These are phyloP conservation scores for Penicillium sp. DNA, from an alignment of 2,329 filamentous ascomycete genomes.

Conservation along the genomic window DNA sequence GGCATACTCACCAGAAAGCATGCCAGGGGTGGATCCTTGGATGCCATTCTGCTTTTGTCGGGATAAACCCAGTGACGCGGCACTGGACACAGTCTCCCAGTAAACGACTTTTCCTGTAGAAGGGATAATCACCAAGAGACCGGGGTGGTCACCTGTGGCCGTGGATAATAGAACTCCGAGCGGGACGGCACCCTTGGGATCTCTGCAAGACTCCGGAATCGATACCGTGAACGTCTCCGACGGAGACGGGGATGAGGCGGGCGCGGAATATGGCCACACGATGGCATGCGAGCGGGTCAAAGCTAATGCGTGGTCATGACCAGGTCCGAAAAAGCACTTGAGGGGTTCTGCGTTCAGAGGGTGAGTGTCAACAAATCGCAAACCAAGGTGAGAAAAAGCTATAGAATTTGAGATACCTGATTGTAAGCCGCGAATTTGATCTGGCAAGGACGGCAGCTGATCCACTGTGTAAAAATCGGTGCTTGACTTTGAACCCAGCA, in stretches of 20 bases:
- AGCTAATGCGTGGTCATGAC: slow-evolving; percentile 70
- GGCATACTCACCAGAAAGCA: slow-evolving; percentile 76
- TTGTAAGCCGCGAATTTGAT: slow-evolving; percentile 66
- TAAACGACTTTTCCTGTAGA: slow-evolving; percentile 81
- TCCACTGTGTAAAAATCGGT: slow-evolving; percentile 82
- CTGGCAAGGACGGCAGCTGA: slow-evolving; percentile 78
- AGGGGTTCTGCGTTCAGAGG: slow-evolving; percentile 52
- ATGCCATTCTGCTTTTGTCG: slow-evolving; percentile 78
- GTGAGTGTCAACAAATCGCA: slow-evolving; percentile 11
- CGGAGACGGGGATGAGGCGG: slow-evolving; percentile 27
- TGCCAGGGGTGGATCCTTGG: slow-evolving; percentile 68
- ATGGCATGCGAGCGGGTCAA: slow-evolving; percentile 79
- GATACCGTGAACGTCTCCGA: slow-evolving; percentile 73
- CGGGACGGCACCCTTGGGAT: slow-evolving; percentile 68
- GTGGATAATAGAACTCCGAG: slow-evolving; percentile 79
- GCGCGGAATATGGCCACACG: slow-evolving; percentile 78
- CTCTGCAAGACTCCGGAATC: slow-evolving; percentile 69
- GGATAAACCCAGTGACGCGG: slow-evolving; percentile 78
- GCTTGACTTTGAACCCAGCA: slow-evolving; percentile 58
- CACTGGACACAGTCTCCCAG: slow-evolving; percentile 92
- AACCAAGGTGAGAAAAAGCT: slow-evolving; percentile 5
- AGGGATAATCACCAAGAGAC: slow-evolving; percentile 81
- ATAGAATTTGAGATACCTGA: slow-evolving; percentile 53
- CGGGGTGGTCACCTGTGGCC: slow-evolving; percentile 75
- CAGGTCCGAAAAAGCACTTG: slow-evolving; percentile 63